Percentiles rank a stretch among this genome's conserved stretches.
phyloP scores from a whole-genome alignment of 2,329 filamentous ascomycete genomes.

The Fusarium clavum region DNA sequence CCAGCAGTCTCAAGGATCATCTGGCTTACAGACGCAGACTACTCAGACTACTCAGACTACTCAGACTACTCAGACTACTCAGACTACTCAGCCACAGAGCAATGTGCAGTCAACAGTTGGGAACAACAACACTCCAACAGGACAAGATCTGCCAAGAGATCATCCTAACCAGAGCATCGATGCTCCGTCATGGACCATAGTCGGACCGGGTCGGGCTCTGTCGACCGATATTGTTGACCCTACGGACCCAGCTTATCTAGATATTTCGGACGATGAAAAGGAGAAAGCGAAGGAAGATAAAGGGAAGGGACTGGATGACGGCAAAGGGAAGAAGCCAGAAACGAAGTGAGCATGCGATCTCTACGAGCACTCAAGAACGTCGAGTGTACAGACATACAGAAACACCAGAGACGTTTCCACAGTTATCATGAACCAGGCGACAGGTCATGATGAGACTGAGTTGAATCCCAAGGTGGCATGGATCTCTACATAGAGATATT shows the following conservation, averaged over 20 bases:
- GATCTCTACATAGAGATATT: constrained; percentile 2
- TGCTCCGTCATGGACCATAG: no score
- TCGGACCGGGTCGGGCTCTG: no score
- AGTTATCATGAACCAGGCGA: not conserved
- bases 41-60: not conserved
- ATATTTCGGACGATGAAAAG: not conserved
- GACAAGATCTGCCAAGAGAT: not conserved
- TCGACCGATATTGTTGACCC: no score
- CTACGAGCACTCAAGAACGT: not conserved
- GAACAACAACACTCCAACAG: not conserved
- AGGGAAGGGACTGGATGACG: not conserved
- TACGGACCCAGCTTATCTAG: not conserved
- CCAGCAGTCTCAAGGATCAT: not conserved
- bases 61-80: no score
- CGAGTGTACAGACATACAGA: not conserved
- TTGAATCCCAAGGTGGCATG: not conserved
- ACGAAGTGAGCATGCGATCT: not conserved
- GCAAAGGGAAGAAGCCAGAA: not conserved
- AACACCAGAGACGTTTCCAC: not conserved
- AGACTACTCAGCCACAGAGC: not conserved
- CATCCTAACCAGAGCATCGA: not conserved
- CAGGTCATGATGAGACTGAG: not conserved
- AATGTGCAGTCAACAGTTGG: not conserved
- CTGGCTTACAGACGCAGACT: not conserved
- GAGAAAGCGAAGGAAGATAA: not conserved